Conservation (phyloP, 2,329 filamentous ascomycete species). For the Xylaria sp. region DNA sequence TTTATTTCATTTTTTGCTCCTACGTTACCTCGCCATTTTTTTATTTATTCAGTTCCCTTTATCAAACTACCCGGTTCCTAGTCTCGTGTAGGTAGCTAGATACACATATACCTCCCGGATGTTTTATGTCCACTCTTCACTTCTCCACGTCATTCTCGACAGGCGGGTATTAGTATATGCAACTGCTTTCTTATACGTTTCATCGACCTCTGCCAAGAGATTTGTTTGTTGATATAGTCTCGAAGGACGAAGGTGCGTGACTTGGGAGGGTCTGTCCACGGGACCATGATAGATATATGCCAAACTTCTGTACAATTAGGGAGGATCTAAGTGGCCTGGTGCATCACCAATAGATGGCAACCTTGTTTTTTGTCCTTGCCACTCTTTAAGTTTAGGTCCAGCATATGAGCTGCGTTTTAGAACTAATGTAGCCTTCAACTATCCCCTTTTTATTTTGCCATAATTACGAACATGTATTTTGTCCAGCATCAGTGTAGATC, state of each 20-base stretch:
- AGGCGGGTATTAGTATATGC: constrained; percentile 11
- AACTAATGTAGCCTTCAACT: constrained; percentile 16
- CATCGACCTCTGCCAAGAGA: constrained; percentile 15
- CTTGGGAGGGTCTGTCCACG: constrained; percentile 7
- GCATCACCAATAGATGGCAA: constrained; percentile 7
- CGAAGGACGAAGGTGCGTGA: not conserved
- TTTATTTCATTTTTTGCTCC: not conserved
- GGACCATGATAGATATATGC: constrained; percentile 13
- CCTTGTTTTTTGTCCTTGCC: constrained; percentile 6
- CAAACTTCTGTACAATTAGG: constrained; percentile 2
- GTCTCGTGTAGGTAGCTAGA: not conserved
- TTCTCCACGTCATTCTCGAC: constrained; percentile 5
- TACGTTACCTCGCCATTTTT: not conserved
- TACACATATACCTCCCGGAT: not conserved
- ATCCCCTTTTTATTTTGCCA: not conserved
- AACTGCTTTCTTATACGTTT: constrained; percentile 10
- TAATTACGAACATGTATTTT: constrained; percentile 3
- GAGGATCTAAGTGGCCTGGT: constrained; percentile 3
- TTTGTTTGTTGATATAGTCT: constrained; percentile 19
- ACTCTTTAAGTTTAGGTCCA: constrained; percentile 4
- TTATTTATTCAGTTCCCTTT: not conserved
- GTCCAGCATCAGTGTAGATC: constrained; percentile 5
- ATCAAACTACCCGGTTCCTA: not conserved
- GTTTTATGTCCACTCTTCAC: not conserved
- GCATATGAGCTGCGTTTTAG: constrained; percentile 16